Evolutionary conservation across 371 early-diverging fungal genomes (phyloP), one percentile per base, ranked within the genome.

Genomic region (Circinella minor): DNA sequence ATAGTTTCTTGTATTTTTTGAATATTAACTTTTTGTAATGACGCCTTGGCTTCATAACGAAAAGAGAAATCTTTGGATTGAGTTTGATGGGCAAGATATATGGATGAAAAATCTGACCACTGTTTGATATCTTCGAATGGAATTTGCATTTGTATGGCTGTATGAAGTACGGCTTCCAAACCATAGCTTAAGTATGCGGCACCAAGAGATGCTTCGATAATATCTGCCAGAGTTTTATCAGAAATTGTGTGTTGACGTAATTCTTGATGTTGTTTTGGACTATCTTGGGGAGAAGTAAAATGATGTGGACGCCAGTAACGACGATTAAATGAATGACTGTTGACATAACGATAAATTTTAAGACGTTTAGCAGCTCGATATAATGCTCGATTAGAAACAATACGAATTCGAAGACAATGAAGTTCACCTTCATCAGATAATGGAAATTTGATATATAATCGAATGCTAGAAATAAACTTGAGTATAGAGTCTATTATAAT

Each of bases 121-220:
- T 69, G 47, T 2, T 74, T 67, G 63, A 88, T 83, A 37, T 85
- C 85, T 37, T 81, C 86, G 71, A 90, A 87, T 2, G 89, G 89
- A 20, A 92, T 78, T 48, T 79, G 79, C 62, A 92, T 65, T 6
- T 78, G 74, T 49, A 86, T 86, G 20, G 90, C 89, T 20, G 86
- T 80, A 55, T 78, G 74, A 13, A 94, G 78, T 0, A 91, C 96
- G 1, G 82, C 86, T 37, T 79, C 82, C 0, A 83, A 74, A 0
- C 94, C 94, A 13, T 86, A 83, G 39, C 85, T 81, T 3, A 90
- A 46, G 51, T 89, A 85, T 14, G 91, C 87, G 0, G 97, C 97
- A 0, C 97, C 98, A 34, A 98, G 75, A 4, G 93, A 77, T 0
- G 97, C 94, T 75, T 98, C 98, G 0, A 98, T 88, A 49, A 94